Evolutionary conservation across 495 filamentous ascomycete genomes (phyloP).

Genomic region (Penicillium dipodomyicola): DNA sequence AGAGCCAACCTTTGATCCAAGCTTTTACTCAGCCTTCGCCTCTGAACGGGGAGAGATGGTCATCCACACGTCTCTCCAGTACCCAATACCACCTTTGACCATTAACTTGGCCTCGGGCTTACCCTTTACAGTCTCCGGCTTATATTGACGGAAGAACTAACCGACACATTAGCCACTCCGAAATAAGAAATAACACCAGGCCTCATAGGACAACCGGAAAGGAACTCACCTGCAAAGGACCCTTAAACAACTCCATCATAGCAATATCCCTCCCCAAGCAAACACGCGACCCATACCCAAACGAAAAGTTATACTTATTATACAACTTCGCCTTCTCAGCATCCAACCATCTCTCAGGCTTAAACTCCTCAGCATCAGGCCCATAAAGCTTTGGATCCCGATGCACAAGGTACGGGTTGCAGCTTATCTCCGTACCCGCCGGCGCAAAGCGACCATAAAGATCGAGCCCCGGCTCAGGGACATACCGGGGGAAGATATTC

Average conservation of each 20-base stretch:
- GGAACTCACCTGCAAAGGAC: slow-evolving; percentile 43
- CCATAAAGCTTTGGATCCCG: slow-evolving; percentile 52
- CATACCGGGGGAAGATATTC: slow-evolving; percentile 47
- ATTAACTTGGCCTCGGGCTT: slow-evolving; percentile 39
- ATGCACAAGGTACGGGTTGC: slow-evolving; percentile 54
- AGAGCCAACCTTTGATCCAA: neutral
- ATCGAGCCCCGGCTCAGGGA: slow-evolving; percentile 50
- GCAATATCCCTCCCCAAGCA: slow-evolving; percentile 57
- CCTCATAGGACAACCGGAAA: neutral
- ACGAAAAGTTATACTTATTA: slow-evolving; percentile 52
- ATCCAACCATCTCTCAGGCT: slow-evolving; percentile 45
- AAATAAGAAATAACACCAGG: neutral
- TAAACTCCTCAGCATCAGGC: slow-evolving; percentile 39
- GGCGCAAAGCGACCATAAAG: slow-evolving; percentile 55
- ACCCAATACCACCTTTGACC: slow-evolving; percentile 49
- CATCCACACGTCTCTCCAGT: slow-evolving; percentile 48
- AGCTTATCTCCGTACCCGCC: slow-evolving; percentile 56
- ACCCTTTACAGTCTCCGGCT: slow-evolving; percentile 29
- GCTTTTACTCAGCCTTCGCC: slow-evolving; percentile 1
- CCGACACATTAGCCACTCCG: slow-evolving; percentile 7
- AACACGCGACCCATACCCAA: slow-evolving; percentile 53
- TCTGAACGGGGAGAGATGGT: slow-evolving; percentile 36
- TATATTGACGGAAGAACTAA: slow-evolving; percentile 41
- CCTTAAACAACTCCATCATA: slow-evolving; percentile 57
- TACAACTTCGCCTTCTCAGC: slow-evolving; percentile 41